Evolutionary conservation across 768 basidiomycete species (phyloP).

Genomic region (Calocybe cyanea): DNA sequence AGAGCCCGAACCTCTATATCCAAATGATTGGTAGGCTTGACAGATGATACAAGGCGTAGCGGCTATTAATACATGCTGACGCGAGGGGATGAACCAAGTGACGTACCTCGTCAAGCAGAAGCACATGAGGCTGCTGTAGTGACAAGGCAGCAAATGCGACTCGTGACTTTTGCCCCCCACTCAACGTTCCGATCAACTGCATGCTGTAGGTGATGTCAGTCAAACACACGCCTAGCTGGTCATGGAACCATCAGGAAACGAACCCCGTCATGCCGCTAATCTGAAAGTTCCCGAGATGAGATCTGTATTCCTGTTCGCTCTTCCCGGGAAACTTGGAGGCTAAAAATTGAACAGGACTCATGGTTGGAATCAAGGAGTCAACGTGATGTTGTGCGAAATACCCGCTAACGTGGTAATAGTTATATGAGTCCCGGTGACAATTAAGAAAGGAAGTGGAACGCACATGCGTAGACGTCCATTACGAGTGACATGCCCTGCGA

Average conservation of each 20-base stretch:
- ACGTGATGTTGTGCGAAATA: conserved; percentile 97
- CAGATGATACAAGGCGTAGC: no score
- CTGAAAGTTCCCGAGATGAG: conserved; percentile 95
- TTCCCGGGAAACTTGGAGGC: conserved; percentile 90
- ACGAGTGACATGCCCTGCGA: conserved; percentile 76
- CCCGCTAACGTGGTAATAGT: conserved; percentile 43
- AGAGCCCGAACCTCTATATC: conserved; percentile 72
- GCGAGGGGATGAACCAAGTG: no score
- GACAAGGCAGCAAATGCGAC: conserved; percentile 90
- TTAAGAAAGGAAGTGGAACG: conserved; percentile 20
- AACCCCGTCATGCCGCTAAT: conserved; percentile 95
- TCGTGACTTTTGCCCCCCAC: conserved; percentile 94
- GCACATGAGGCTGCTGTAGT: conserved; percentile 84
- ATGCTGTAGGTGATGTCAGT: conserved; percentile 39
- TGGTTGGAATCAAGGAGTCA: conserved; percentile 76
- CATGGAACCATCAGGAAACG: neutral
- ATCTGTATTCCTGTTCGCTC: conserved; percentile 93
- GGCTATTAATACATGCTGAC: no score
- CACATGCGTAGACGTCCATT: conserved; percentile 92
- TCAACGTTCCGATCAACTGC: conserved; percentile 87
- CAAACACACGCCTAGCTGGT: no score
- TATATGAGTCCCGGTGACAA: conserved; percentile 5
- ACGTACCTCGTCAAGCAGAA: conserved; percentile 88
- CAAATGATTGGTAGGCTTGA: conserved; percentile 87
- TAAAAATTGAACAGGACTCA: conserved; percentile 94